A percentile compares a stretch with the other conserved stretches of the same genome.
These are phyloP conservation scores for Exophiala dermatitidis DNA, from an alignment of 2,329 filamentous ascomycete species.

Conservation along the genomic window DNA sequence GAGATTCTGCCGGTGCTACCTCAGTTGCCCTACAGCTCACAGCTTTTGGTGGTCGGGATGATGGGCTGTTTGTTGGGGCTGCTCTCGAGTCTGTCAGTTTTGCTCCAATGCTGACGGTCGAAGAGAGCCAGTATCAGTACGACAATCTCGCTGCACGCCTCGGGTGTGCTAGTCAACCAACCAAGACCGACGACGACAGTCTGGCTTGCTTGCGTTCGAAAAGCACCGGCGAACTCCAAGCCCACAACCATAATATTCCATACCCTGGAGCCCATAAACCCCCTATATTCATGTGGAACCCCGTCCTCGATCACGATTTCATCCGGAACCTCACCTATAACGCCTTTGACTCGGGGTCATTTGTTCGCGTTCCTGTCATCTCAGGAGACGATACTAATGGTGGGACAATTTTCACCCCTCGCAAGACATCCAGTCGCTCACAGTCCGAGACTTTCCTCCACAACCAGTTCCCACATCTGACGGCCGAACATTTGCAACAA, in stretches of 20 bases:
- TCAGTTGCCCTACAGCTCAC: slow-evolving; percentile 60
- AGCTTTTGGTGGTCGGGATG: slow-evolving; percentile 44
- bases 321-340: slow-evolving; percentile 45
- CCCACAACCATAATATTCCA: slow-evolving; percentile 40
- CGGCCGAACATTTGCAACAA: slow-evolving; percentile 41
- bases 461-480: slow-evolving; percentile 53
- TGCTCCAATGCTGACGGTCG: slow-evolving; percentile 41
- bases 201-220: slow-evolving; percentile 43
- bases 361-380: slow-evolving; percentile 49
- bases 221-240: slow-evolving; percentile 40
- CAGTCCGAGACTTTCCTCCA: slow-evolving; percentile 51
- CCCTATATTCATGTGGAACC: slow-evolving; percentile 47
- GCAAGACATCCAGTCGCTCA: slow-evolving; percentile 40
- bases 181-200: slow-evolving; percentile 4
- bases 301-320: slow-evolving; percentile 47
- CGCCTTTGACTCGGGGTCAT: slow-evolving; percentile 44
- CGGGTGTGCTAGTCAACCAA: slow-evolving; percentile 34
- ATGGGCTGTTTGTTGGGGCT: slow-evolving; percentile 47
- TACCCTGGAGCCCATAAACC: slow-evolving; percentile 39
- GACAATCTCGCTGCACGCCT: slow-evolving; percentile 46
- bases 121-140: slow-evolving; percentile 47
- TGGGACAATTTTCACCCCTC: slow-evolving; percentile 55
- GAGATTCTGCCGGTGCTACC: slow-evolving; percentile 59
- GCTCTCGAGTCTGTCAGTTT: slow-evolving; percentile 51
- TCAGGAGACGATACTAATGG: slow-evolving; percentile 58